Conservation (phyloP, 2,329 filamentous ascomycete species). For the Stemphylium lycopersici region DNA sequence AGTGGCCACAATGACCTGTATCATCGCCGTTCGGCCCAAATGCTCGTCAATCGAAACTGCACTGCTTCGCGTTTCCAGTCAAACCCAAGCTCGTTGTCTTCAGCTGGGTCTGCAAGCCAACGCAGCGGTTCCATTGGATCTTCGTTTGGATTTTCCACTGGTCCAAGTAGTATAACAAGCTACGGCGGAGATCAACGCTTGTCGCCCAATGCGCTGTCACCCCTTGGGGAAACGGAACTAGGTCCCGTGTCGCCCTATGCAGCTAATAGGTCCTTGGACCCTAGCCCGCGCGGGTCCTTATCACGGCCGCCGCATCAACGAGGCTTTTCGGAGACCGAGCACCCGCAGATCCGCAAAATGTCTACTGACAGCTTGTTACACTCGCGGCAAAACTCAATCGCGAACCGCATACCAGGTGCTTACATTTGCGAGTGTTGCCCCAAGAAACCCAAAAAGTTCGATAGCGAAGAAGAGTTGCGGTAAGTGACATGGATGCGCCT, state of each 20-base stretch:
- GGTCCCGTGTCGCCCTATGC: conserved; percentile 62
- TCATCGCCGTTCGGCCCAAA: conserved; percentile 62
- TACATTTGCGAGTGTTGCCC: conserved; percentile 93
- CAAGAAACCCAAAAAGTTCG: conserved; percentile 96
- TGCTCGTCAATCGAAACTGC: conserved; percentile 61
- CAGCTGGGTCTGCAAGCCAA: conserved; percentile 64
- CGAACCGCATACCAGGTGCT: conserved; percentile 60
- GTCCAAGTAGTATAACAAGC: conserved; percentile 69
- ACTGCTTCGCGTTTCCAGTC: conserved; percentile 61
- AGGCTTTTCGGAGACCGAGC: conserved; percentile 50
- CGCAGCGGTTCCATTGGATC: conserved; percentile 69
- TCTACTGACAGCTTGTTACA: conserved; percentile 53
- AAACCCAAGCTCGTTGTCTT: conserved; percentile 67
- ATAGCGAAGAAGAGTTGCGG: conserved; percentile 81
- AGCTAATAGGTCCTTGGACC: conserved; percentile 54
- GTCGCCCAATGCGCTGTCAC: conserved; percentile 66
- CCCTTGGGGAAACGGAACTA: conserved; percentile 61
- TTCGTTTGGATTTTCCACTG: conserved; percentile 62
- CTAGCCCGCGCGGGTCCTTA: conserved; percentile 50
- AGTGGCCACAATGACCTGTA: conserved; percentile 56
- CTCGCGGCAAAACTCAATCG: conserved; percentile 56
- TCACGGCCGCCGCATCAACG: conserved; percentile 51
- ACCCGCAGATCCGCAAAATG: conserved; percentile 54
- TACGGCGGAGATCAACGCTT: conserved; percentile 66
- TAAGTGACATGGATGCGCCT: conserved; percentile 56